Evolutionary conservation across 768 basidiomycete genomes (phyloP).

Genomic region (Sporobolomyces pararoseus): DNA sequence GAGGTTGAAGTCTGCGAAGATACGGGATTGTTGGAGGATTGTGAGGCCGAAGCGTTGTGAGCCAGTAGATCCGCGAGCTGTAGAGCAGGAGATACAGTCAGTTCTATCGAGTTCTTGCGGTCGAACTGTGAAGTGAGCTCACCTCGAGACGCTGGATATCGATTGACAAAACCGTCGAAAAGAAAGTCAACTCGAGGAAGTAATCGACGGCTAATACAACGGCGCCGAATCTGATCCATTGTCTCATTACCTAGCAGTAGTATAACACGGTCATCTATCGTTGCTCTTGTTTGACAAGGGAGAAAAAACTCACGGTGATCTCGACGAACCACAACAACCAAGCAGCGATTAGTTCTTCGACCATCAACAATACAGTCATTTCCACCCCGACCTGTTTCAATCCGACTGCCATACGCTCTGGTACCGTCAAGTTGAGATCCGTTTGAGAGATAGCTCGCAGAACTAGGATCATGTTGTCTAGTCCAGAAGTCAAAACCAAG

Average conservation of each 20-base stretch:
- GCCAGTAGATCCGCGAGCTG: slow-evolving; percentile 80
- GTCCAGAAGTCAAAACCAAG: slow-evolving; percentile 89
- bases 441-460: slow-evolving; percentile 74
- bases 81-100: slow-evolving; percentile 10
- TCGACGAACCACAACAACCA: slow-evolving; percentile 66
- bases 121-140: too few species aligned
- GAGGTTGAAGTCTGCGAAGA: slow-evolving; percentile 46
- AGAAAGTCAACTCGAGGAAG: slow-evolving; percentile 95
- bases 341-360: slow-evolving; percentile 76
- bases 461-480: slow-evolving; percentile 94
- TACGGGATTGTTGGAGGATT: slow-evolving; percentile 53
- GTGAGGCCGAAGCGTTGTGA: slow-evolving; percentile 61
- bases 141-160: slow-evolving; percentile 86
- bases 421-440: slow-evolving; percentile 78
- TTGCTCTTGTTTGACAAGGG: slow-evolving; percentile 1
- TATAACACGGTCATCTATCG: too few species aligned
- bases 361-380: slow-evolving; percentile 84
- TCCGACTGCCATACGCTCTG: slow-evolving; percentile 85
- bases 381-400: slow-evolving; percentile 83
- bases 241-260: slow-evolving; percentile 57
- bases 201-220: slow-evolving; percentile 94
- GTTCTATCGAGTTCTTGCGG: too few species aligned
- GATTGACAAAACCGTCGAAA: slow-evolving; percentile 87
- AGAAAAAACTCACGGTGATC: slow-evolving; percentile 51
- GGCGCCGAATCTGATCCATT: slow-evolving; percentile 89